phyloP scores from a whole-genome alignment of 805 yeast genomes.

The Cyberlindnera nakhonratchasimensis region DNA sequence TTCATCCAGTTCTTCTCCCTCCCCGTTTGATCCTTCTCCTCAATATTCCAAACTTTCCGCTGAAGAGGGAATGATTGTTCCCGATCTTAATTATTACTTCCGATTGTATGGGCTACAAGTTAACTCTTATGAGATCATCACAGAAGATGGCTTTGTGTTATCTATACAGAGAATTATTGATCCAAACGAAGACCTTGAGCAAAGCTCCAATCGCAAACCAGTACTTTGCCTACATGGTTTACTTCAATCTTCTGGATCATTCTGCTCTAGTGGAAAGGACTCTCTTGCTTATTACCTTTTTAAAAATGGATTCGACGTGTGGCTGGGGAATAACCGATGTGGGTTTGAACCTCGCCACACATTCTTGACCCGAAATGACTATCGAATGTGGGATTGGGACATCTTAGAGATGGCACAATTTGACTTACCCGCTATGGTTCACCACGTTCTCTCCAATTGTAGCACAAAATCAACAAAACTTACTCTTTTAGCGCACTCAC shows the following conservation, averaged over 20 bases:
- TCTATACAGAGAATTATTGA: constrained; percentile 59
- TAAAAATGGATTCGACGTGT: constrained; percentile 70
- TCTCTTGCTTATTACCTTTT: constrained; percentile 63
- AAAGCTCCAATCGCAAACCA: constrained; percentile 47
- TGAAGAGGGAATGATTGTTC: constrained; percentile 37
- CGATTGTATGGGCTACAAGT: constrained; percentile 56
- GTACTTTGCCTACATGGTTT: constrained; percentile 81
- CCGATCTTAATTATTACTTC: constrained; percentile 68
- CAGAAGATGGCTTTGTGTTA: constrained; percentile 79
- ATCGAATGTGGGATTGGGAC: constrained; percentile 90
- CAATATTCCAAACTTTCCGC: constrained; percentile 15
- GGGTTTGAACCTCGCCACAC: constrained; percentile 75
- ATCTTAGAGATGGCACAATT: constrained; percentile 73
- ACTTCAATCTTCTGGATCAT: constrained; percentile 83
- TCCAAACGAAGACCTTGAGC: constrained; percentile 31
- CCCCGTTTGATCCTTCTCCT: too few species aligned
- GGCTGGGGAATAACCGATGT: constrained; percentile 90
- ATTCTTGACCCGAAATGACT: constrained; percentile 39
- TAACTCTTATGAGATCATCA: constrained; percentile 55
- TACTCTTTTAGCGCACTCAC: constrained; percentile 79
- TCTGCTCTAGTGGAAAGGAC: constrained; percentile 74
- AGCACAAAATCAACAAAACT: constrained; percentile 39
- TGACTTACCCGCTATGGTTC: constrained; percentile 74
- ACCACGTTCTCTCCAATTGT: constrained; percentile 46
- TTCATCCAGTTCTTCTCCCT: not conserved